Evolutionary conservation across 2,329 filamentous ascomycete genomes (phyloP).

Genomic region (Aaosphaeria pasadenensis): DNA sequence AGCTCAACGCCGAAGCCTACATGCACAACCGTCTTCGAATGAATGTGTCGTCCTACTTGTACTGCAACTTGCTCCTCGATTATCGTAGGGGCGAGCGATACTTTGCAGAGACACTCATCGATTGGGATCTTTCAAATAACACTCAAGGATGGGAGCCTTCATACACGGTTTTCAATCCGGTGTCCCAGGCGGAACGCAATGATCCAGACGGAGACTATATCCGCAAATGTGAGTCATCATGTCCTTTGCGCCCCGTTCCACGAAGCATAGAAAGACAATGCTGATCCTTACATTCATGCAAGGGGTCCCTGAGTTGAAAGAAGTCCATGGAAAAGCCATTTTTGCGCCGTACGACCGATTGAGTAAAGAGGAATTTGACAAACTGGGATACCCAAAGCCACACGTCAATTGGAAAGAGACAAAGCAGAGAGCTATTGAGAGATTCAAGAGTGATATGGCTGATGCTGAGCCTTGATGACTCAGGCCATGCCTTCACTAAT

Average conservation of each 20-base stretch:
- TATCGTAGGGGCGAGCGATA: conserved; percentile 51
- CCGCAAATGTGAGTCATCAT: conserved; percentile 23
- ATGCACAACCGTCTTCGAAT: conserved; percentile 54
- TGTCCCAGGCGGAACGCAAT: conserved; percentile 37
- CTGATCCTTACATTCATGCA: neutral
- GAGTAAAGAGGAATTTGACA: conserved; percentile 47
- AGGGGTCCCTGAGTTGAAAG: conserved; percentile 37
- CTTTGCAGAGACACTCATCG: conserved; percentile 50
- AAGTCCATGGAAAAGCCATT: conserved; percentile 46
- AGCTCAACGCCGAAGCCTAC: conserved; percentile 48
- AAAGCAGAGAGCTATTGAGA: conserved; percentile 40
- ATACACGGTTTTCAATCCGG: conserved; percentile 49
- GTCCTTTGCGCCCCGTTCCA: too few species aligned
- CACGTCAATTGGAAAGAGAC: conserved; percentile 46
- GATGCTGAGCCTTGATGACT: conserved; percentile 19
- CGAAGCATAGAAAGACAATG: neutral
- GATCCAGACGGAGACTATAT: conserved; percentile 39
- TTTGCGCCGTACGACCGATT: conserved; percentile 48
- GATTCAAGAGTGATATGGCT: conserved; percentile 45
- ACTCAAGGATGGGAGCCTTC: conserved; percentile 53
- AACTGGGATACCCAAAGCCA: conserved; percentile 45
- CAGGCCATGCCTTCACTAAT: too few species aligned
- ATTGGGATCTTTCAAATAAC: conserved; percentile 50
- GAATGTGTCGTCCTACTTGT: conserved; percentile 49
- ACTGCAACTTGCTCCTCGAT: conserved; percentile 49